Evolutionary conservation across 345 rosid genomes (phyloP).

Genomic region (Gossypium mustelinum): DNA sequence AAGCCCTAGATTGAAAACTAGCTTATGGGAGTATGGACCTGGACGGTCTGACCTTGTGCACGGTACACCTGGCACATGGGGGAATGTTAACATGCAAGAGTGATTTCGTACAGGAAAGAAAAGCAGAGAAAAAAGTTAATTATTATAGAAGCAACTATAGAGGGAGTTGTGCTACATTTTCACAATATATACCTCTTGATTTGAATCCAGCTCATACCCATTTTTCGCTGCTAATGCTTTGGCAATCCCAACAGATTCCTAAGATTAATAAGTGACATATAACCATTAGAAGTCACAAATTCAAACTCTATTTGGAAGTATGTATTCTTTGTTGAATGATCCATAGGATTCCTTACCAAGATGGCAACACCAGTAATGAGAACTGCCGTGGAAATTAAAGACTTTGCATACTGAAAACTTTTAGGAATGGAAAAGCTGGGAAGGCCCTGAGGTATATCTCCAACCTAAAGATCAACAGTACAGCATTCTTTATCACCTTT

Average conservation of each 20-base stretch:
- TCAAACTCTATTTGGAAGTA: slow-evolving; percentile 9
- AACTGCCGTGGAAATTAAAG: slow-evolving; percentile 85
- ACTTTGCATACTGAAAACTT: slow-evolving; percentile 55
- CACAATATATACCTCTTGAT: slow-evolving; percentile 50
- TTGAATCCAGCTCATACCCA: slow-evolving; percentile 94
- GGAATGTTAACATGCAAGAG: background rate
- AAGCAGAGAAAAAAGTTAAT: background rate
- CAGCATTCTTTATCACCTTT: slow-evolving; percentile 22
- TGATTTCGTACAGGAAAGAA: background rate
- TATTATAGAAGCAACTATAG: background rate
- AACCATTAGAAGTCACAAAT: background rate
- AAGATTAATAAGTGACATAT: slow-evolving; percentile 18
- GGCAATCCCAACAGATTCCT: slow-evolving; percentile 99
- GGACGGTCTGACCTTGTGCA: background rate
- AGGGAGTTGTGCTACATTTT: background rate
- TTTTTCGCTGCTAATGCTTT: slow-evolving; percentile 98
- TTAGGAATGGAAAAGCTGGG: slow-evolving; percentile 84
- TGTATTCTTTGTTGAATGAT: slow-evolving; percentile 8
- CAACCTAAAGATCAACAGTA: slow-evolving; percentile 56
- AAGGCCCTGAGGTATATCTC: slow-evolving; percentile 95
- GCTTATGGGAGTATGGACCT: background rate
- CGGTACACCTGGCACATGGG: background rate
- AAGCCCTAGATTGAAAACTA: background rate
- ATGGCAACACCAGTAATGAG: slow-evolving; percentile 98
- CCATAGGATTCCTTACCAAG: slow-evolving; percentile 59